Base-by-base conservation (phyloP, 2,329 filamentous ascomycete genomes). In the Sporothrix variecibatus region DNA sequence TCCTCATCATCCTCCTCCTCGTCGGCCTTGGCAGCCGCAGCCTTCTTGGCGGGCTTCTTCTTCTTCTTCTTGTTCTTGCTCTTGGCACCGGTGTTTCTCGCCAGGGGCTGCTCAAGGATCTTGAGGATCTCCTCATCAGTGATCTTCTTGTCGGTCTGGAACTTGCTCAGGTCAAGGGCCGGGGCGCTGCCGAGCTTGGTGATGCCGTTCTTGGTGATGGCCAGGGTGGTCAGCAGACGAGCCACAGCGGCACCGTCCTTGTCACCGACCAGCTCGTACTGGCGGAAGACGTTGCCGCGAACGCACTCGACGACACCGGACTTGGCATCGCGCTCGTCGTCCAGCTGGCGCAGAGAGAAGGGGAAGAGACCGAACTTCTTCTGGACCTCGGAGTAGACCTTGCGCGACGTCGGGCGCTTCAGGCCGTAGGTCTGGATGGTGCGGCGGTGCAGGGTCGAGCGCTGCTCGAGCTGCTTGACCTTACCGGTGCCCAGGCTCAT, bases 331-430 rank as follows among this genome's bases (percentile, higher is more conserved):
- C 95, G 92, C 89, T 99, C 96, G 80, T 98, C 95, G 77, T 98
- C 95, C 76, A 99, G 90, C 86, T 99, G 96, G 81, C 96, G 90
- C 86, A 98, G 88, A 85, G 94, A 97, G 90, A 99, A 99, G 79
- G 96, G 96, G 89, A 99, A 99, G 76, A 90, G 94, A 78, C 95
- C 95, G 81, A 98, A 99, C 87, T 95, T 98, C 91, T 95, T 97
- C 83, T 97, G 92, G 76, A 97, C 92, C 86, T 98, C 96, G 65
- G 95, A 97, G 72, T 98, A 88, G 69, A 95, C 92, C 85, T 97
- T 94, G 82, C 95, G 91, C 71, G 95, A 98, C 78, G 94, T 97
- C 75, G 94, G 94, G 78, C 96, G 92, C 91, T 98, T 99, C 78
- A 99, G 88, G 76, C 91, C 91, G 84, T 97, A 98, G 76, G 94